Evolutionary conservation across 768 basidiomycete species (phyloP).

Genomic region (Dacryopinax spathularia): DNA sequence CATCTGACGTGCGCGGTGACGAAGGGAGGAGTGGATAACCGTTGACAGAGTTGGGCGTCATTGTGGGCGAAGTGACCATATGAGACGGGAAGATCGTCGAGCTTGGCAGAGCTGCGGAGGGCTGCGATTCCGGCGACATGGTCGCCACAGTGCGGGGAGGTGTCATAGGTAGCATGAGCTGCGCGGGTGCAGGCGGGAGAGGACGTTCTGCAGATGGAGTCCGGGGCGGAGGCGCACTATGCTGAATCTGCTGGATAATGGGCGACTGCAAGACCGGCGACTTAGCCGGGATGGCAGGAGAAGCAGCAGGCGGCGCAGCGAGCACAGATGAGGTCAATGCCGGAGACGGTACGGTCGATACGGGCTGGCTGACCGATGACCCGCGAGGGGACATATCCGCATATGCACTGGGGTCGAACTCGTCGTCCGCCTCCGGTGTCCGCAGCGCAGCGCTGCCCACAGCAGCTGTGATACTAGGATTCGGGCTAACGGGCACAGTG

Average conservation of each 20-base stretch:
- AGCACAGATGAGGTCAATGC: background rate
- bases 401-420: background rate
- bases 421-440: background rate
- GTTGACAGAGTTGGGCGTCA: background rate
- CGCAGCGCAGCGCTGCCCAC: background rate
- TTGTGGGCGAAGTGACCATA: background rate
- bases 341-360: background rate
- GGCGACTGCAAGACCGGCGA: background rate
- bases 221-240: background rate
- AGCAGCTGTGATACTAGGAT: background rate
- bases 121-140: background rate
- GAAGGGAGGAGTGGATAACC: background rate
- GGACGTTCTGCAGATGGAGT: background rate
- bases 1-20: background rate
- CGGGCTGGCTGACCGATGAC: background rate
- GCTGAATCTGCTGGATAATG: background rate
- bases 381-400: background rate
- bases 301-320: background rate
- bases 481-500: background rate
- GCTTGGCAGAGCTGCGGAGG: background rate
- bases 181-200: background rate
- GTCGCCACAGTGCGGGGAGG: background rate
- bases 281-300: background rate
- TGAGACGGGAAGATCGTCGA: background rate
- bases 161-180: background rate